Evolutionary conservation across 495 filamentous ascomycete genomes (phyloP).

Genomic region (Friedmanniomyces endolithicus): DNA sequence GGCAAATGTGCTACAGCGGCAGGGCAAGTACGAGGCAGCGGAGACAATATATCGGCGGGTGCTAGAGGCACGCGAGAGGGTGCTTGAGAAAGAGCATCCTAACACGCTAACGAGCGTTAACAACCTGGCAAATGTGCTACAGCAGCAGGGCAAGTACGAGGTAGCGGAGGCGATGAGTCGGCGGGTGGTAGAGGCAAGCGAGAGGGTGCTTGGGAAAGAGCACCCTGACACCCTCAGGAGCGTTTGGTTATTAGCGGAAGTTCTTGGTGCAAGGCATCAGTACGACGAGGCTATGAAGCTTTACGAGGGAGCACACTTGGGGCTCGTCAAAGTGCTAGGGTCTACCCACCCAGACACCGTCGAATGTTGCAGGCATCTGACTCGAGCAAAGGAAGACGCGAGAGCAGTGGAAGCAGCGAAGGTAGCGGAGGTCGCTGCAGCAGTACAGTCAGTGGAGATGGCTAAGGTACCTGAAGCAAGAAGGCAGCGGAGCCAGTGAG

Average conservation of each 20-base stretch:
- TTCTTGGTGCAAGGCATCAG: background rate
- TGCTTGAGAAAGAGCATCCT: slow-evolving; percentile 16
- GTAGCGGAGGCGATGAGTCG: slow-evolving; percentile 16
- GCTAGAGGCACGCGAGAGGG: slow-evolving; percentile 6
- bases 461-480: too few species aligned
- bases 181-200: slow-evolving; percentile 2
- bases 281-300: too few species aligned
- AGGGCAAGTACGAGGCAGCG: slow-evolving; percentile 18
- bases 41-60: slow-evolving; percentile 15
- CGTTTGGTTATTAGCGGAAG: slow-evolving; percentile 1
- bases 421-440: too few species aligned
- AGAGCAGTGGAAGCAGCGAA: too few species aligned
- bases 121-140: background rate
- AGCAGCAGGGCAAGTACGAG: slow-evolving; percentile 18
- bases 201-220: slow-evolving; percentile 18
- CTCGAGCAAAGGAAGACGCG: too few species aligned
- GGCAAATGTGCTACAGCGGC: too few species aligned
- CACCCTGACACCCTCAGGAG: slow-evolving; percentile 15
- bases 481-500: too few species aligned
- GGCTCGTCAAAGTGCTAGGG: too few species aligned
- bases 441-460: too few species aligned
- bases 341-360: too few species aligned
- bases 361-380: too few species aligned
- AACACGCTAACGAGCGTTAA: background rate
- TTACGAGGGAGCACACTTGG: too few species aligned